phyloP scores from a whole-genome alignment of 768 basidiomycete genomes.

The Suillus decipiens region DNA sequence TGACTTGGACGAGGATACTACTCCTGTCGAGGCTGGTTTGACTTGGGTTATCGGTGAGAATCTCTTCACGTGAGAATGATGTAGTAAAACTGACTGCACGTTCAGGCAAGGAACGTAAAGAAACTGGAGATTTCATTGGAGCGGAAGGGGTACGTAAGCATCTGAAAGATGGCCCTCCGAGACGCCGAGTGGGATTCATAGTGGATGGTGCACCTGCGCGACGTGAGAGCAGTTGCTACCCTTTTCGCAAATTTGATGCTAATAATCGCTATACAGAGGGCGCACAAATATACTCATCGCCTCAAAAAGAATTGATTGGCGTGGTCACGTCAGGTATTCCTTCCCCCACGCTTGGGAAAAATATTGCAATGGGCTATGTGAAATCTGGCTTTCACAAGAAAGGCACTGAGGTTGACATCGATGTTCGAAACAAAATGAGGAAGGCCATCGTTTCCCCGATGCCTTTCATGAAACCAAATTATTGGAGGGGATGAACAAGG shows the following conservation, averaged over 20 bases:
- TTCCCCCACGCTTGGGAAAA: constrained; percentile 83
- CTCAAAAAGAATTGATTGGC: constrained; percentile 63
- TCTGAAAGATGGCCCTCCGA: constrained; percentile 75
- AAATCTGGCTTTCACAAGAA: constrained; percentile 84
- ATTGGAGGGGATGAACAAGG: constrained; percentile 61
- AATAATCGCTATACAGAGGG: constrained; percentile 54
- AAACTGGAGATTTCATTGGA: constrained; percentile 75
- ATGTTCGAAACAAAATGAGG: constrained; percentile 80
- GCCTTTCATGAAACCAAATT: constrained; percentile 87
- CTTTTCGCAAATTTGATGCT: not conserved
- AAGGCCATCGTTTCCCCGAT: constrained; percentile 75
- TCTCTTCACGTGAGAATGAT: not conserved
- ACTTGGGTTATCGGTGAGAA: constrained; percentile 88
- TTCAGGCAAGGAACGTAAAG: constrained; percentile 80
- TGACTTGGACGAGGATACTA: constrained; percentile 85
- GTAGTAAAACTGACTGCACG: not conserved
- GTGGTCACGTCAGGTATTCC: constrained; percentile 94
- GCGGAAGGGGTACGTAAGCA: constrained; percentile 71
- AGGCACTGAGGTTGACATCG: constrained; percentile 81
- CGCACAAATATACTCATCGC: constrained; percentile 66
- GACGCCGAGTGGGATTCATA: constrained; percentile 78
- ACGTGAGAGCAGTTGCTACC: constrained; percentile 44
- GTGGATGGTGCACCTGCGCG: constrained; percentile 87
- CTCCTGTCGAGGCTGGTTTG: constrained; percentile 89
- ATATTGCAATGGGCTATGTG: constrained; percentile 97